Conservation (phyloP, 495 filamentous ascomycete species). For the Aspergillus steynii region DNA sequence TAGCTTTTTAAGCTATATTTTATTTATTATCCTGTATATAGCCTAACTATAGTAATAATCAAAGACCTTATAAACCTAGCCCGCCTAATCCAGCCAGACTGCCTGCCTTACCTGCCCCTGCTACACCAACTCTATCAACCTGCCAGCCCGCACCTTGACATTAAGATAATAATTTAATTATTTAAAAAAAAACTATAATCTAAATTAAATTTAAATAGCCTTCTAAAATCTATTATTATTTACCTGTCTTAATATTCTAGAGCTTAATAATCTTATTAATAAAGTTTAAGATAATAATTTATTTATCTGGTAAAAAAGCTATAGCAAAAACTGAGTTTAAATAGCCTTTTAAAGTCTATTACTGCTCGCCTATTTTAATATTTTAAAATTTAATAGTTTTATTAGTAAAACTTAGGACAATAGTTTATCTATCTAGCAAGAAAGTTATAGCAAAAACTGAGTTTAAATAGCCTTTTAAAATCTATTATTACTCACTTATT, state of each 20-base stretch:
- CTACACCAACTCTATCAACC: no score
- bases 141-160: no score
- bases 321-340: slow-evolving; percentile 17
- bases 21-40: no score
- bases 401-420: slow-evolving; percentile 19
- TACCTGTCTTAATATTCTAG: slow-evolving; percentile 30
- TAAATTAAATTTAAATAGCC: slow-evolving; percentile 7
- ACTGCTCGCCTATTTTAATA: neutral
- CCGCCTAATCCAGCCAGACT: no score
- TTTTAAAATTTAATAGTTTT: slow-evolving; percentile 18
- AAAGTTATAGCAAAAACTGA: neutral
- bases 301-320: slow-evolving; percentile 15
- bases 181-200: no score
- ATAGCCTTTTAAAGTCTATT: slow-evolving; percentile 21
- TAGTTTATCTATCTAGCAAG: neutral
- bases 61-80: no score
- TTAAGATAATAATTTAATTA: no score
- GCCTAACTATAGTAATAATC: no score
- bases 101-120: no score
- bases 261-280: slow-evolving; percentile 27
- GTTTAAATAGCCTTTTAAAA: slow-evolving; percentile 15
- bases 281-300: slow-evolving; percentile 12
- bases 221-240: slow-evolving; percentile 14
- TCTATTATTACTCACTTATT: slow-evolving; percentile 14
- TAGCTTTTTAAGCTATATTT: no score